These are phyloP conservation scores for Penicillium salamii DNA, from an alignment of 495 filamentous ascomycete species.

Conservation along the genomic window DNA sequence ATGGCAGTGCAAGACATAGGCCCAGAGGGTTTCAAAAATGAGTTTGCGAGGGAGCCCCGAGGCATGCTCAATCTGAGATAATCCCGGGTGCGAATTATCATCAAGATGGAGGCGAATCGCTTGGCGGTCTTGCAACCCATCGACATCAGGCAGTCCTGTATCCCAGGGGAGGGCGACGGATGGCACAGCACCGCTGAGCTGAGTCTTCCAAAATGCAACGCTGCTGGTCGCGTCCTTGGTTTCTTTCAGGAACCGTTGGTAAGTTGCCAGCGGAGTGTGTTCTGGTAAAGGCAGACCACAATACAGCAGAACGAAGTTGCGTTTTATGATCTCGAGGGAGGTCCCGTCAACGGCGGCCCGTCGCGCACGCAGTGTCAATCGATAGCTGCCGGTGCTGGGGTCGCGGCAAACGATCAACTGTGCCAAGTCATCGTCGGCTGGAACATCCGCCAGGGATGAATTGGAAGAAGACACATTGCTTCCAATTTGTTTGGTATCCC, in stretches of 20 bases:
- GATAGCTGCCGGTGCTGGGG: background rate
- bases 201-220: background rate
- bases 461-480: background rate
- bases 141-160: background rate
- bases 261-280: background rate
- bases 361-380: background rate
- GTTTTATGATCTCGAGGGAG: background rate
- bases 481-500: background rate
- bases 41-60: background rate
- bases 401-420: background rate
- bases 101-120: background rate
- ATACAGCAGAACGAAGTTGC: background rate
- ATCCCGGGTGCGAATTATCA: background rate
- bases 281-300: background rate
- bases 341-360: background rate
- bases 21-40: conserved; percentile 1
- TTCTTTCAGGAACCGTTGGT: background rate
- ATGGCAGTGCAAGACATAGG: conserved; percentile 1
- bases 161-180: background rate
- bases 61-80: conserved; percentile 1
- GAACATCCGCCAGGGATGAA: background rate
- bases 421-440: background rate
- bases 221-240: conserved; percentile 1
- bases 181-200: conserved; percentile 1
- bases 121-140: background rate